Evolutionary conservation across 2,329 filamentous ascomycete species (phyloP), one percentile per base, ranked within the genome.

Genomic region (Clarireedia homoeocarpa): DNA sequence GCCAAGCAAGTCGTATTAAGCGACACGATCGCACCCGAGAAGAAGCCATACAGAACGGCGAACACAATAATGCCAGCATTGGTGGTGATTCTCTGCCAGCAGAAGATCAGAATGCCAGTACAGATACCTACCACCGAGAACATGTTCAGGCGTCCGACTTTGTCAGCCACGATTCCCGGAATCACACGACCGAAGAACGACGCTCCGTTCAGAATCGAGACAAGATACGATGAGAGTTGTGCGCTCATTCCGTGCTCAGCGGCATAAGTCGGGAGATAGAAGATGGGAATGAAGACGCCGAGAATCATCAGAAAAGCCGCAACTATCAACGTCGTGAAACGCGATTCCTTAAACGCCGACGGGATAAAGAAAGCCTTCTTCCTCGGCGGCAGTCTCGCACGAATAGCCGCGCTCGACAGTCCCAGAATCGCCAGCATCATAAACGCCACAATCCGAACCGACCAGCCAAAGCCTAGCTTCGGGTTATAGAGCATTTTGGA

Each of bases 261-360:
- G 0, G 76, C 77, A 53, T 77, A 68, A 1, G 75, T 57, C 36
- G 55, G 56, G 2, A 65, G 65, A 56, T 74, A 82, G 58, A 73
- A 75, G 56, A 77, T 73, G 2, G 79, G 79, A 12, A 80, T 65
- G 61, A 80, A 80, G 54, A 78, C 73, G 27, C 77, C 78, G 23
- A 72, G 65, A 63, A 73, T 72, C 63, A 77, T 66, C 58, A 76
- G 62, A 24, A 47, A 56, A 6, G 42, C 48, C 10, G 48, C 15
- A 5, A 47, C 6, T 6, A 56, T 44, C 17, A 56, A 20, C 7
- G 49, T 30, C 7, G 52, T 6, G 48, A 20, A 56, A 10, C 42
- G 39, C 10, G 44, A 34, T 30, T 56, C 54, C 17, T 45, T 56
- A 30, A 45, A 56, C 27, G 54, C 54, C 3, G 48, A 36, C n/a